A percentile compares a stretch with the other conserved stretches of the same genome.
phyloP scores from a whole-genome alignment of 2,329 filamentous ascomycete genomes.

The Talaromyces sp. region DNA sequence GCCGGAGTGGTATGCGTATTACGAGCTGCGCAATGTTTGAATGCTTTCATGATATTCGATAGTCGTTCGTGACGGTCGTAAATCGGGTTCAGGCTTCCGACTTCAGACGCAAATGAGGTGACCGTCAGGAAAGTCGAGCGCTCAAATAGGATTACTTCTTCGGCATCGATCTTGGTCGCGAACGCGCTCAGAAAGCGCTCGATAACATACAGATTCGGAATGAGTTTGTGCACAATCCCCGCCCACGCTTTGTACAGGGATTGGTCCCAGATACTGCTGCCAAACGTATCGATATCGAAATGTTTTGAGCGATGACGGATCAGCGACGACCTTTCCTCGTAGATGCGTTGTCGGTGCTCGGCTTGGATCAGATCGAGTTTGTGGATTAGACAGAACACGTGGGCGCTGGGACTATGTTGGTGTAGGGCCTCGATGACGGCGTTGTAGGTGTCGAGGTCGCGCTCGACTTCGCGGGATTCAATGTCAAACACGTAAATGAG shows the following conservation, averaged over 20 bases:
- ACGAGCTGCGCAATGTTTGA: conserved; percentile 72
- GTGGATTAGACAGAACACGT: conserved; percentile 93
- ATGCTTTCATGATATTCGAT: conserved; percentile 96
- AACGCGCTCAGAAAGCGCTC: conserved; percentile 81
- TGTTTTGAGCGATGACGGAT: conserved; percentile 72
- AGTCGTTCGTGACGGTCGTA: conserved; percentile 92
- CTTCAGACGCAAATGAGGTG: conserved; percentile 78
- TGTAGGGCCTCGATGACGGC: conserved; percentile 84
- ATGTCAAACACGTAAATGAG: conserved; percentile 99
- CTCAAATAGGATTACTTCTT: conserved; percentile 93
- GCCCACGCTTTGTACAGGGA: conserved; percentile 98
- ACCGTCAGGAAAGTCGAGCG: conserved; percentile 94
- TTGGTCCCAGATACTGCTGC: conserved; percentile 98
- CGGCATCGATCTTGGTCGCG: conserved; percentile 81
- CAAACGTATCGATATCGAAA: conserved; percentile 81
- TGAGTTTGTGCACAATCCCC: conserved; percentile 93
- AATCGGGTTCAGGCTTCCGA: conserved; percentile 78
- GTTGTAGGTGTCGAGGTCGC: conserved; percentile 88
- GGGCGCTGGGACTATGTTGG: conserved; percentile 77
- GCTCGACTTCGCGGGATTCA: conserved; percentile 89
- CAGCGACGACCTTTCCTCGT: conserved; percentile 75
- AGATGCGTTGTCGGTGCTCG: conserved; percentile 74
- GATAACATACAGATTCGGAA: conserved; percentile 88
- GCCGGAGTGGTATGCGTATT: conserved; percentile 47
- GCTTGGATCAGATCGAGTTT: conserved; percentile 96